Conservation (phyloP, 306 rosid genomes). For the Quillaja saponaria region DNA sequence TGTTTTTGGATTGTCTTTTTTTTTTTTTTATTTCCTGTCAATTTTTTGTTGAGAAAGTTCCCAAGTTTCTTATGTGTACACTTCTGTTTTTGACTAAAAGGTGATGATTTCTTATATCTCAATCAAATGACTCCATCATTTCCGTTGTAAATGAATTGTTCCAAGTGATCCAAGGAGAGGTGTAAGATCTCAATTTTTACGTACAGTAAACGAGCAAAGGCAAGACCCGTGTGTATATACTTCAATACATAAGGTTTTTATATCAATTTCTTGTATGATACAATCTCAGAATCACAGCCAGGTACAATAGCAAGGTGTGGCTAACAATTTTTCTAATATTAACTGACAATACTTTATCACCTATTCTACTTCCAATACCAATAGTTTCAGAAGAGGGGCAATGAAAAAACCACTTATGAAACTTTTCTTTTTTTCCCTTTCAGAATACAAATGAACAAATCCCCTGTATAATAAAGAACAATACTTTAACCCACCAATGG, state of each 20-base stretch:
- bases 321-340: constrained; percentile 36
- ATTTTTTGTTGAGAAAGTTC: too few relatives aligned
- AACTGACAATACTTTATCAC: constrained; percentile 31
- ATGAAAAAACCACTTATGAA: constrained; percentile 55
- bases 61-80: too few relatives aligned
- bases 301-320: constrained; percentile 39
- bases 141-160: too few relatives aligned
- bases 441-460: constrained; percentile 40
- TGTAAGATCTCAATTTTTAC: too few relatives aligned
- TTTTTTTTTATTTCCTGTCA: too few relatives aligned
- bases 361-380: constrained; percentile 26
- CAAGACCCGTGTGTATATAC: constrained; percentile 29
- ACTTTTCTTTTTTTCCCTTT: constrained; percentile 30
- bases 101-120: too few relatives aligned
- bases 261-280: constrained; percentile 32
- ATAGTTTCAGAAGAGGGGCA: constrained; percentile 48
- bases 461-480: constrained; percentile 44
- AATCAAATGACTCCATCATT: too few relatives aligned
- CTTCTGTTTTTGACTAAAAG: too few relatives aligned
- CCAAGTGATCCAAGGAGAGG: too few relatives aligned
- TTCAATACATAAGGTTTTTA: constrained; percentile 28
- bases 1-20: too few relatives aligned
- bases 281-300: constrained; percentile 35
- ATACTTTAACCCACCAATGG: constrained; percentile 33
- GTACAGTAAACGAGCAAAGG: too few relatives aligned